Conservation (phyloP, 2,329 filamentous ascomycete species). For the Aspergillus oerlinghausenensis region DNA sequence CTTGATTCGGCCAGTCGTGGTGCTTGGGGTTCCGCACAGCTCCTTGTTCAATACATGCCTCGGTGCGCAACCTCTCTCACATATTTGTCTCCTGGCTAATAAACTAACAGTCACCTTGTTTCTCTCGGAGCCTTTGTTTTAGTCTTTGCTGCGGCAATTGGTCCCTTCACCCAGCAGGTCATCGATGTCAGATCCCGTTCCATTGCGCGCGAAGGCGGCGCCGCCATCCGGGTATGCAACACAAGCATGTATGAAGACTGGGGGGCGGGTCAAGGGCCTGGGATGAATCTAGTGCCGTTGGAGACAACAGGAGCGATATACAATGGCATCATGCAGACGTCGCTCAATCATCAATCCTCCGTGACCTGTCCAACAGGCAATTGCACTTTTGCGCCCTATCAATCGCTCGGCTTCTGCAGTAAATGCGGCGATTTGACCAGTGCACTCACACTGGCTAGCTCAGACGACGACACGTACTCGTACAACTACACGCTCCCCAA, state of each 20-base stretch:
- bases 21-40: slow-evolving; percentile 23
- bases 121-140: slow-evolving; percentile 26
- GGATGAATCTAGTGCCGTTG: slow-evolving; percentile 20
- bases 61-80: slow-evolving; percentile 11
- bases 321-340: slow-evolving; percentile 24
- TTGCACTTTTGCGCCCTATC: slow-evolving; percentile 27
- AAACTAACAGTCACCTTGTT: slow-evolving; percentile 17
- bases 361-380: slow-evolving; percentile 29
- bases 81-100: background rate
- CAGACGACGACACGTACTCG: background rate
- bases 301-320: slow-evolving; percentile 26
- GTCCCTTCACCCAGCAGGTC: slow-evolving; percentile 30
- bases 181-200: slow-evolving; percentile 18
- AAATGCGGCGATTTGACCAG: slow-evolving; percentile 19
- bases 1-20: slow-evolving; percentile 34
- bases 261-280: slow-evolving; percentile 14
- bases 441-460: slow-evolving; percentile 2
- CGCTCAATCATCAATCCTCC: slow-evolving; percentile 13
- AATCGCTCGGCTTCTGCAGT: slow-evolving; percentile 28
- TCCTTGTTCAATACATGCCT: slow-evolving; percentile 22
- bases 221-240: slow-evolving; percentile 20
- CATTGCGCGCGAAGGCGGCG: slow-evolving; percentile 8
- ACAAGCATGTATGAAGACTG: slow-evolving; percentile 18
- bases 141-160: slow-evolving; percentile 23
- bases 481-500: slow-evolving; percentile 20